Conservation (phyloP, 148 eudicot species). For the Amaranthus palmeri region DNA sequence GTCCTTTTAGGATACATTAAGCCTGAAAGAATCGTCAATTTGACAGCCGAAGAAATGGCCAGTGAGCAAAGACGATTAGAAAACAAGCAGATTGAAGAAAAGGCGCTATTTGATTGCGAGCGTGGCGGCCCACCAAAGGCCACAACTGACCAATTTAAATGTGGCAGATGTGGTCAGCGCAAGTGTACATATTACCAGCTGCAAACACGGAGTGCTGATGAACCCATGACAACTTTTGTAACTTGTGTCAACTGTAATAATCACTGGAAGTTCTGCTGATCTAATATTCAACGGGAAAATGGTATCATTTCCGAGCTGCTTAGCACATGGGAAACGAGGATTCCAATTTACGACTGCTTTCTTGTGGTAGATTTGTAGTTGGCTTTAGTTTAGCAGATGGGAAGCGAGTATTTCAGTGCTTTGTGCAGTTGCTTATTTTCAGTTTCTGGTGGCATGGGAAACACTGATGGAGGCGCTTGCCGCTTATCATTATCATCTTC, state of each 20-base stretch:
- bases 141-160: slow-evolving; percentile 60
- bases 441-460: slow-evolving; percentile 53
- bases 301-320: too few relatives aligned
- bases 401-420: slow-evolving; percentile 36
- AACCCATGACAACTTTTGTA: slow-evolving; percentile 72
- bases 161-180: slow-evolving; percentile 58
- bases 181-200: slow-evolving; percentile 59
- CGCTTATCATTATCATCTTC: too few relatives aligned
- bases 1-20: slow-evolving; percentile 48
- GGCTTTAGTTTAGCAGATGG: too few relatives aligned
- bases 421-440: slow-evolving; percentile 66
- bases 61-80: slow-evolving; percentile 51
- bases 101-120: slow-evolving; percentile 59
- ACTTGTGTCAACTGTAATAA: slow-evolving; percentile 74
- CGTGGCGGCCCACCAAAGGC: slow-evolving; percentile 56
- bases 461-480: too few relatives aligned
- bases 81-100: slow-evolving; percentile 49
- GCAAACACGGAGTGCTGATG: slow-evolving; percentile 69
- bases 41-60: slow-evolving; percentile 62
- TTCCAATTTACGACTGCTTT: too few relatives aligned
- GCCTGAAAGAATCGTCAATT: slow-evolving; percentile 38
- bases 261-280: slow-evolving; percentile 41
- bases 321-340: too few relatives aligned
- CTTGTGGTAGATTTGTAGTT: too few relatives aligned
- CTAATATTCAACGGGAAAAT: not conserved